Evolutionary conservation across 75 land plant genomes (phyloP), one percentile per base, ranked within the genome.

Genomic region (Pseudotsuga menziesii): DNA sequence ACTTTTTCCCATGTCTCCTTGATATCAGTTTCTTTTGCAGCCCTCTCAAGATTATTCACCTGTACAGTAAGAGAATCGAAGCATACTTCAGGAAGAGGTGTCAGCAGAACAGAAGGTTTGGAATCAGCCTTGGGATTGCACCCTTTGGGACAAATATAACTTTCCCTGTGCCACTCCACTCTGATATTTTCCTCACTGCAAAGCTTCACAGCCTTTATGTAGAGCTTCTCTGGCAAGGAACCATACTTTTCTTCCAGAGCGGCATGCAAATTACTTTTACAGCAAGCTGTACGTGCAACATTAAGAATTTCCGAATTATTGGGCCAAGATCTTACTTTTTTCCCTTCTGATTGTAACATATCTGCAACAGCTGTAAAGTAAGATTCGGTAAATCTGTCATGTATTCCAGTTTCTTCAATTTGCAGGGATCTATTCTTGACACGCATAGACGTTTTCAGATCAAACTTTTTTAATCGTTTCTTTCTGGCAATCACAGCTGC

Each of bases 81-180:
- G 78, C 48, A 59, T 27, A 29, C 60, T 75, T 48, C 57, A 13
- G 81, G 55, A 20, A 78, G 74, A 61, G 80, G 78, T 13, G 15
- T 55, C 61, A 88, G 61, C 2, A 79, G 78, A 39, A 75, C 64
- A 16, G 78, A 61, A 1, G 55, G 4, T 29, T 80, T 57, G 52
- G 73, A 69, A 13, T 73, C 60, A 19, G 17, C 61, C 60, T 75
- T 48, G 12, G 54, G 71, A 35, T 76, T 83, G 77, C 95, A 92
- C 55, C 93, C 88, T 61, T 88, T 89, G 15, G 95, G 93, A 74
- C 99, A 97, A 35, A 85, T 57, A 81, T 86, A 97, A 23, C 90
- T 91, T 16, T 97, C 95, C 75, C 57, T 78, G 66, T 90, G 88
- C 98, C 98, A 94, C 14, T 81, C 79, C 8, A 97, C 77, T 82